Conservation (phyloP, 83 land plant species). For the Picea abies region DNA sequence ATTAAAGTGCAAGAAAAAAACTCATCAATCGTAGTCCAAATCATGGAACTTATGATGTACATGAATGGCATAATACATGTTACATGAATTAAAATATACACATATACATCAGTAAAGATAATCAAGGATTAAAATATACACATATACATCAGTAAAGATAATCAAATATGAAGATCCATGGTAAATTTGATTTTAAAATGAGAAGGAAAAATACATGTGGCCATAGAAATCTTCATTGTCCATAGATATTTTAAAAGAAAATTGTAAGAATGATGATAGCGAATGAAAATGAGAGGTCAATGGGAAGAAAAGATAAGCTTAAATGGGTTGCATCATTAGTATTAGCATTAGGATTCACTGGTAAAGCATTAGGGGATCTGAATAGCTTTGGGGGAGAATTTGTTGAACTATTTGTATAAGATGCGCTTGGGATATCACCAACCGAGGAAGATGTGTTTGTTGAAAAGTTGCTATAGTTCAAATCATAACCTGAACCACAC, state of each 20-base stretch:
- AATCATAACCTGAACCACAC: slow-evolving; percentile 2
- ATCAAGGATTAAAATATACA: background rate
- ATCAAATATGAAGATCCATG: too few relatives aligned
- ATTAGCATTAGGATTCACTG: background rate
- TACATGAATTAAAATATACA: too few relatives aligned
- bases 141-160: too few relatives aligned
- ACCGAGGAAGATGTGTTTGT: background rate
- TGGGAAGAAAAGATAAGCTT: too few relatives aligned
- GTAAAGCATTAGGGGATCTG: slow-evolving; percentile 7
- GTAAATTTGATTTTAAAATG: too few relatives aligned
- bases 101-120: too few relatives aligned
- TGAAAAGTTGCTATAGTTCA: background rate
- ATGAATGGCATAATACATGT: background rate
- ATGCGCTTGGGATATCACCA: background rate
- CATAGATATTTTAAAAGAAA: background rate
- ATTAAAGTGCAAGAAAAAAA: background rate
- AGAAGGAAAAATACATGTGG: background rate
- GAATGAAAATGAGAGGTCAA: too few relatives aligned
- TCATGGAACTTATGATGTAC: background rate
- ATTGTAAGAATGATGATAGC: too few relatives aligned
- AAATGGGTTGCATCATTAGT: background rate
- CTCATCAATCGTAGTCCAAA: background rate
- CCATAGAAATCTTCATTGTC: background rate
- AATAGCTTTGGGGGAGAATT: background rate
- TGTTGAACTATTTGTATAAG: background rate